Base-by-base conservation (phyloP, 345 rosid species). In the Trapa bicornis region DNA sequence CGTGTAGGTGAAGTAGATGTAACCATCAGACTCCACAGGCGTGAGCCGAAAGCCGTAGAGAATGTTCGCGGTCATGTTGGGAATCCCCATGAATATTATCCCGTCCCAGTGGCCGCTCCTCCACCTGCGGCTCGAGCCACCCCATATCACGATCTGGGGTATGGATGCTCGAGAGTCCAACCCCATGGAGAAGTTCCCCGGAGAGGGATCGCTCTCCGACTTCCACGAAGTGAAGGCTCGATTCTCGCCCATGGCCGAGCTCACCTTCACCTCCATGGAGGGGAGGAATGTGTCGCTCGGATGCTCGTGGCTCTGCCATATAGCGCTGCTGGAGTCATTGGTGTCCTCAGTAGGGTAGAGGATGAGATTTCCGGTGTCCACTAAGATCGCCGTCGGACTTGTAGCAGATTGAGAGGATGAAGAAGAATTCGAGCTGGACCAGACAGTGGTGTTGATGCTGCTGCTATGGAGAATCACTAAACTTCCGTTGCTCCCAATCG, bases 91-190 rank as follows among this genome's bases (percentile, higher is more conserved):
- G 50, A 91, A 91, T 1, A 84, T 41, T 13, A 71, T 57, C 0
- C 79, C 83, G 43, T 86, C 79, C 97, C 97, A 91, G 6, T 83
- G 87, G 6, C 97, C 96, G 22, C 94, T 87, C 78, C 94, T 75
- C 97, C 97, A 91, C 56, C 74, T 50, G 50, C 92, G 79, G 14
- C 37, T 79, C 33, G 62, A 61, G 0, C 65, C 36, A n/a, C 84
- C 82, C 96, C 92, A 89, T 15, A 87, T 72, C 38, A 92, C 86
- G 32, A 92, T 82, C 82, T 87, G 92, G 2, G 94, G 96, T 2
- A 22, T 22, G 29, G 87, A 78, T n/a, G 84, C 89, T 2, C 70
- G 48, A 8, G 94, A 83, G 72, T 89, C 92, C 35, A 87, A 9
- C 0, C 96, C 94, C 71, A 84, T 12, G 0, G 81, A 70, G 76